Conservation (phyloP, 805 yeast genomes). For the Wickerhamiella kurtzmanii region DNA sequence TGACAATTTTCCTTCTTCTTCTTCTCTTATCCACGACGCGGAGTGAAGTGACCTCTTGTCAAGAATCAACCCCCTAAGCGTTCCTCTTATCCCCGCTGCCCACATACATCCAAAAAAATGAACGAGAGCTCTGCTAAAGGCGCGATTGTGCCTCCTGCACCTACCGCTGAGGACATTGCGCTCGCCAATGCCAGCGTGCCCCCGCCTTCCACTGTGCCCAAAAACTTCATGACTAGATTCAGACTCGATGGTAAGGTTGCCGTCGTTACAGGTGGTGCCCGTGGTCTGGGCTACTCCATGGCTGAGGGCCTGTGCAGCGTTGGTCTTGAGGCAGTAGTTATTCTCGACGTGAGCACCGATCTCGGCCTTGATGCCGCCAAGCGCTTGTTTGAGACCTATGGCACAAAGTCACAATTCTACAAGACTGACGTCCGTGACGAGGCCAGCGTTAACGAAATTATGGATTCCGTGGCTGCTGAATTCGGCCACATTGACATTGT, state of each 20-base stretch:
- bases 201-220: slow-evolving; percentile 25
- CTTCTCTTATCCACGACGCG: too few species aligned
- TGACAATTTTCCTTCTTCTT: too few species aligned
- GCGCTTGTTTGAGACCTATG: slow-evolving; percentile 36
- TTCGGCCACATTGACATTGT: slow-evolving; percentile 45
- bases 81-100: too few species aligned
- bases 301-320: slow-evolving; percentile 47
- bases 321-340: slow-evolving; percentile 41
- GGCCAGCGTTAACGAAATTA: slow-evolving; percentile 34
- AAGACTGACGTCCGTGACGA: slow-evolving; percentile 51
- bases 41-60: too few species aligned
- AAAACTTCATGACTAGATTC: slow-evolving; percentile 30
- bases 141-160: slow-evolving; percentile 30
- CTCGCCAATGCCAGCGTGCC: slow-evolving; percentile 26
- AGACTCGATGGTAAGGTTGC: slow-evolving; percentile 53
- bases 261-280: slow-evolving; percentile 54
- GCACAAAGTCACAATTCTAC: slow-evolving; percentile 50
- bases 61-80: too few species aligned
- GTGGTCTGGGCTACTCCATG: slow-evolving; percentile 50
- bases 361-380: slow-evolving; percentile 48
- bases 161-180: slow-evolving; percentile 28
- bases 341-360: slow-evolving; percentile 45
- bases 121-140: slow-evolving; percentile 21
- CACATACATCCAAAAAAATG: neutral
- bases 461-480: slow-evolving; percentile 39